Conservation (phyloP, 768 basidiomycete genomes). For the Podaxis mareebaensis region DNA sequence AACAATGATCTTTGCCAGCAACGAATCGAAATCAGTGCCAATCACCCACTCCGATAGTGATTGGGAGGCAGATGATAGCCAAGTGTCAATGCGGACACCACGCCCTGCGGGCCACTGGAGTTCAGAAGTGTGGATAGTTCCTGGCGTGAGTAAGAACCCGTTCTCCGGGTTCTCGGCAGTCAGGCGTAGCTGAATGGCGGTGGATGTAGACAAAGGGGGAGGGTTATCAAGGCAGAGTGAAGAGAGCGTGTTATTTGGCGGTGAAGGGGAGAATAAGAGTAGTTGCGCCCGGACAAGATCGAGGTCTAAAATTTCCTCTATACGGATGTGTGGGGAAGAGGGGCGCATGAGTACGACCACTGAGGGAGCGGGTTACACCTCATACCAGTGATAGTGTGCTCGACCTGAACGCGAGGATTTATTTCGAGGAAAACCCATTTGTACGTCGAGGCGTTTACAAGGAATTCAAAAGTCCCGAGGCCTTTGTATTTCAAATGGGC, state of each 20-base stretch:
- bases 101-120: slow-evolving; percentile 73
- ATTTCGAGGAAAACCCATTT: slow-evolving; percentile 91
- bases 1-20: slow-evolving; percentile 84
- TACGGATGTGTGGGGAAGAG: background rate
- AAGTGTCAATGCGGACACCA: slow-evolving; percentile 83
- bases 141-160: slow-evolving; percentile 82
- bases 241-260: slow-evolving; percentile 58
- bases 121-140: slow-evolving; percentile 78
- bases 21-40: slow-evolving; percentile 83
- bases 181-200: slow-evolving; percentile 85
- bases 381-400: slow-evolving; percentile 86
- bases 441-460: slow-evolving; percentile 69
- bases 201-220: slow-evolving; percentile 67
- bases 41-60: slow-evolving; percentile 23
- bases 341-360: background rate
- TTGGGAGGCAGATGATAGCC: slow-evolving; percentile 70
- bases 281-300: slow-evolving; percentile 91
- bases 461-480: slow-evolving; percentile 88
- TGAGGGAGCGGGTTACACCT: slow-evolving; percentile 2
- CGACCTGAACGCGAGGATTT: slow-evolving; percentile 91
- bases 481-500: slow-evolving; percentile 77
- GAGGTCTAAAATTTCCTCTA: slow-evolving; percentile 87
- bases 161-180: slow-evolving; percentile 84
- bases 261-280: slow-evolving; percentile 64
- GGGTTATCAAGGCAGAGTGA: slow-evolving; percentile 72